Evolutionary conservation across 495 filamentous ascomycete genomes (phyloP).

Genomic region (Tuber brumale): DNA sequence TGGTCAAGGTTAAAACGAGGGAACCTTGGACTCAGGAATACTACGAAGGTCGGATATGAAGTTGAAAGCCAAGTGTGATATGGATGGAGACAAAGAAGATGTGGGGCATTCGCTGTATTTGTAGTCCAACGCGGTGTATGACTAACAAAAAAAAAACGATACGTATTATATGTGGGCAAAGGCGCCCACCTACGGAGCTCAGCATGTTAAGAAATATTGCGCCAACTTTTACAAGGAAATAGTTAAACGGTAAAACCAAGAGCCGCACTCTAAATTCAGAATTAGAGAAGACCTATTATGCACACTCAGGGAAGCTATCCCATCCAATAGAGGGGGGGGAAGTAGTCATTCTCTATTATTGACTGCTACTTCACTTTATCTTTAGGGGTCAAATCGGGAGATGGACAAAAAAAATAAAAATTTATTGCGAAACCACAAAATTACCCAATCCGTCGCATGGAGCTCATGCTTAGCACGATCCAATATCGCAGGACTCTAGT

Average conservation of each 20-base stretch:
- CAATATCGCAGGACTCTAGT: not conserved
- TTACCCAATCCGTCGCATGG: not conserved
- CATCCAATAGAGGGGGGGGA: not conserved
- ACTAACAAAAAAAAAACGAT: not conserved
- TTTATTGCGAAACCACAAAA: not conserved
- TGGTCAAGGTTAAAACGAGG: constrained; percentile 3
- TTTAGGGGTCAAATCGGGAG: not conserved
- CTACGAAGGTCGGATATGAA: constrained; percentile 2
- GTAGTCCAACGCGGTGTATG: not conserved
- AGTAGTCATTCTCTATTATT: not conserved
- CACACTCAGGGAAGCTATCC: not conserved
- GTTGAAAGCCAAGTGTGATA: not conserved
- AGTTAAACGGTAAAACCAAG: not conserved
- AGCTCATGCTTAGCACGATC: not conserved
- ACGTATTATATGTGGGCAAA: not conserved
- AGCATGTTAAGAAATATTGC: not conserved
- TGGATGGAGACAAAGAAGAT: not conserved
- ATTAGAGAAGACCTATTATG: not conserved
- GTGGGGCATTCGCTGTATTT: not conserved
- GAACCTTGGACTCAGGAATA: constrained; percentile 3
- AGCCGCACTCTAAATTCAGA: constrained; percentile 1
- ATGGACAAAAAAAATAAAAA: not conserved
- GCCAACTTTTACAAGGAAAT: not conserved
- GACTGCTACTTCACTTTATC: not conserved
- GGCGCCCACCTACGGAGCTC: not conserved